phyloP scores from a whole-genome alignment of 1,284 basidiomycete genomes.

The Cutaneotrichosporon cutaneum region DNA sequence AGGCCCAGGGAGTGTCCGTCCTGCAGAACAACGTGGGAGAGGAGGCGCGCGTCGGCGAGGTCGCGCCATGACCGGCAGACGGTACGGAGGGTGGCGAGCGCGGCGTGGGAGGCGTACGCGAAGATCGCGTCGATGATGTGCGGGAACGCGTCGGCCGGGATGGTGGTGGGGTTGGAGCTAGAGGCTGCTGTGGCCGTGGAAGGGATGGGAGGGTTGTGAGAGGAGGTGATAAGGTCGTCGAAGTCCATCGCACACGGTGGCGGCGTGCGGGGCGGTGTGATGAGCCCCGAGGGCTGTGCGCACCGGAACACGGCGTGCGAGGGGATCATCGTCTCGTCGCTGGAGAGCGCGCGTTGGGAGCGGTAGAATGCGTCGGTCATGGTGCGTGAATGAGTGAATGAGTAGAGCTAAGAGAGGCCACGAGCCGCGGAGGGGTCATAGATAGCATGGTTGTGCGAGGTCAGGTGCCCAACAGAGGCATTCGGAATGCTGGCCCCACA shows the following conservation, averaged over 20 bases:
- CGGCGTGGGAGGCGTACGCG: not conserved
- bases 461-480: not conserved
- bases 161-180: not conserved
- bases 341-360: not conserved
- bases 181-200: not conserved
- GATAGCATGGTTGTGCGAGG: not conserved
- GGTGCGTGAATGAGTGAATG: not conserved
- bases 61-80: not conserved
- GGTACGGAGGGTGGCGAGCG: slow-evolving; percentile 1
- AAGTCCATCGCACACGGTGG: not conserved
- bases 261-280: not conserved
- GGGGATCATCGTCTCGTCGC: not conserved
- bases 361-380: not conserved
- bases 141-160: slow-evolving; percentile 3
- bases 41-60: slow-evolving; percentile 2
- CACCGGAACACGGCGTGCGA: not conserved
- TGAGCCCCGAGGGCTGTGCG: not conserved
- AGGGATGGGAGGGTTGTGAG: not conserved
- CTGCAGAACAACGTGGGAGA: not conserved
- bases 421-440: not conserved
- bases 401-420: not conserved
- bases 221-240: not conserved
- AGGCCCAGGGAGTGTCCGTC: not conserved
- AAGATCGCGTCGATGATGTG: slow-evolving; percentile 9
- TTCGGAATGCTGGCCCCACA: no score